These are phyloP conservation scores for Lasiodiplodia citricola DNA, from an alignment of 2,329 filamentous ascomycete genomes.

Conservation along the genomic window DNA sequence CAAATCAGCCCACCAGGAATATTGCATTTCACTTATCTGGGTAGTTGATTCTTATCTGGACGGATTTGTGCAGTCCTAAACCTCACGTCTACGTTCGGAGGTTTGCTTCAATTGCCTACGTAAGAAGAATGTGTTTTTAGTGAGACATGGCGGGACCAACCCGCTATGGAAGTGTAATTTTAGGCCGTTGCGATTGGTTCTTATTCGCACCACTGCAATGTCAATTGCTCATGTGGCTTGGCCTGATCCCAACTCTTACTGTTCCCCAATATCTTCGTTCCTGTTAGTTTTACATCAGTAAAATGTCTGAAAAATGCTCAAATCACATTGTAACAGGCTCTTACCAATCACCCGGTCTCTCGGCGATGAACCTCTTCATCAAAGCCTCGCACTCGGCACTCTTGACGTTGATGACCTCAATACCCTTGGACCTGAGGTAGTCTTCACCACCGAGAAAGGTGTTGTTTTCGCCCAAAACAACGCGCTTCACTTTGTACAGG, in stretches of 20 bases:
- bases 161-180: not conserved
- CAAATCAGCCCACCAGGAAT: too few species aligned
- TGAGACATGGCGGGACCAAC: too few species aligned
- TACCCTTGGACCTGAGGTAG: conserved; percentile 69
- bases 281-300: conserved; percentile 27
- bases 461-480: conserved; percentile 75
- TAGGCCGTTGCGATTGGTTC: not conserved
- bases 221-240: not conserved
- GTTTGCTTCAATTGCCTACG: too few species aligned
- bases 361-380: conserved; percentile 74
- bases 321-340: not conserved
- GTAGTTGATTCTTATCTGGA: too few species aligned
- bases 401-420: conserved; percentile 75
- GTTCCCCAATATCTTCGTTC: conserved; percentile 44
- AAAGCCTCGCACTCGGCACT: conserved; percentile 68
- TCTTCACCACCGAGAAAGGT: conserved; percentile 76
- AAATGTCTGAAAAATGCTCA: not conserved
- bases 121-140: too few species aligned
- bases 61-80: too few species aligned
- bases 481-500: conserved; percentile 74
- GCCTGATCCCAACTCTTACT: not conserved
- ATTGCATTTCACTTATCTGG: too few species aligned
- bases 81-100: too few species aligned
- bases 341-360: conserved; percentile 75
- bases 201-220: not conserved